Base-by-base conservation (phyloP, 805 yeast genomes). In the Sporopachydermia lactativora region DNA sequence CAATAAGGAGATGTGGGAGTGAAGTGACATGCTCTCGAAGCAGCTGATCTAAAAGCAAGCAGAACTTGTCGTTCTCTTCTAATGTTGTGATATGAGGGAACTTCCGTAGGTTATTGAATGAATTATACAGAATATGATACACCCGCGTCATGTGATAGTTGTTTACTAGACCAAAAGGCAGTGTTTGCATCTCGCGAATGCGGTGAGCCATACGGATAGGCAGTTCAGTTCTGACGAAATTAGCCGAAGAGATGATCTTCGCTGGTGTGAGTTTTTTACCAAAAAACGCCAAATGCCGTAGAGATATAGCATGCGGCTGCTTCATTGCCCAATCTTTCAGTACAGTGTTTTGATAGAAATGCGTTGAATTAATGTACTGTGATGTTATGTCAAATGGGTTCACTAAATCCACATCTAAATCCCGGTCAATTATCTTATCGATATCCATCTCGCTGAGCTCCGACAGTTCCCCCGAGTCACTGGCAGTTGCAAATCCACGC, bases 1-100 rank as follows among this genome's bases (percentile, higher is more conserved):
- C 97, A 86, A 86, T 82, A 67, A 89, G 81, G 44, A 88, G 64
- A 55, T 88, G 89, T 1, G 96, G 92, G 44, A 89, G 65, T 46
- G 85, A 82, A 41, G 80, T 63, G 39, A 85, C 68, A 59, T 89
- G 95, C 56, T 80, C 85, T 18, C 69, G 67, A 48, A 89, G 62
- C 46, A 86, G 70, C 19, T 69, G 64, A 18, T 72, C 67, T 42
- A 88, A 61, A 41, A 75, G 69, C 17, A 64, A 63, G 53, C 94
- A 79, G 56, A 89, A 88, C 47, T 59, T 60, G 35, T 73, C 77
- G 54, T 89, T 89, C 41, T 85, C 95, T 34, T 79, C 76, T 31
- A 85, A 57, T 0, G 81, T 73, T 18, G 67, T 65, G 45, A 92
- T 80, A 18, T 68, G 58, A 2, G 83, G 81, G 39, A 79, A 71